Conservation (phyloP, 441 rosid genomes). For the Syzygium malaccense region DNA sequence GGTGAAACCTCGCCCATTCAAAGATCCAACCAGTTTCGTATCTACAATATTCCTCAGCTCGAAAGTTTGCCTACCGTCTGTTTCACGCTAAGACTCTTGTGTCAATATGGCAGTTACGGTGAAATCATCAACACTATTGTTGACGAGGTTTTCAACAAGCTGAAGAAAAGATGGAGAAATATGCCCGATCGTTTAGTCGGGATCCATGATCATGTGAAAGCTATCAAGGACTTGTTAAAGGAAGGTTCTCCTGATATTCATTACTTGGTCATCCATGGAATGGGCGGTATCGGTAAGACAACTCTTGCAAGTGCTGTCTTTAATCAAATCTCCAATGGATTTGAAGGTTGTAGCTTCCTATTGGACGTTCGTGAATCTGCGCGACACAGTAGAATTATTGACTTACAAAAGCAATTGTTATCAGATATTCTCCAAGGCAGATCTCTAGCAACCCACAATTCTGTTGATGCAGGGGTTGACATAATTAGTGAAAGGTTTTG, state of each 20-base stretch:
- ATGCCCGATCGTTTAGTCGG: background rate
- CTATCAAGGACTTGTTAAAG: background rate
- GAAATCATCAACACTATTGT: background rate
- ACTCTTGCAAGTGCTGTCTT: background rate
- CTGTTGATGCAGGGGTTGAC: no score
- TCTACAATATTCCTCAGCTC: background rate
- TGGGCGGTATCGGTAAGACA: background rate
- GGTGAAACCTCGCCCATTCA: no score
- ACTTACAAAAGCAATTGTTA: background rate
- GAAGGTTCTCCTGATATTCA: rapidly evolving
- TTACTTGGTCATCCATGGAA: background rate
- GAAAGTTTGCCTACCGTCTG: background rate
- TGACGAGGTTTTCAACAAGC: background rate
- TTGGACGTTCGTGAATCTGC: background rate
- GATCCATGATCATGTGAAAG: background rate
- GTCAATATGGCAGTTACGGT: background rate
- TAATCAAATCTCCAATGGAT: background rate
- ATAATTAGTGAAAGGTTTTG: background rate
- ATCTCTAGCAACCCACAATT: background rate
- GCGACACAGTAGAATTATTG: rapidly evolving
- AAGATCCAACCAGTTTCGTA: background rate
- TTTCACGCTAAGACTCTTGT: background rate
- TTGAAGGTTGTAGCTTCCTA: background rate
- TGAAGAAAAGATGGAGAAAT: background rate
- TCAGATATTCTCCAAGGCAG: background rate